Conservation (phyloP, 352 stramenopile genomes). For the Aphanomyces astaci region DNA sequence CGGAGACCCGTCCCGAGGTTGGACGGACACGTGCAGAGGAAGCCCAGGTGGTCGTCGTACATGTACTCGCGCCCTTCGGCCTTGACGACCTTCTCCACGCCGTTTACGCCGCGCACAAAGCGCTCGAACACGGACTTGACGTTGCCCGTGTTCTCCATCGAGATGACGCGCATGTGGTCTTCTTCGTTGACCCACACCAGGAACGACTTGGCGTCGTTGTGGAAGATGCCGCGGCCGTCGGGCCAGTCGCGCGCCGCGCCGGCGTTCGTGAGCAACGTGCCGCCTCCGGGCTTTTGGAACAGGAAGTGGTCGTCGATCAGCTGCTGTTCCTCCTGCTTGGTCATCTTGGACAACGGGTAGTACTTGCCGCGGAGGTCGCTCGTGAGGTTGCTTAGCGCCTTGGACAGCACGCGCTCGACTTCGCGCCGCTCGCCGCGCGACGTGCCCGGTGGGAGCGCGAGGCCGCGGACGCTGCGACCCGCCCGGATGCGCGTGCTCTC, state of each 20-base stretch:
- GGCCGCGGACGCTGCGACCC: slow-evolving; percentile 71
- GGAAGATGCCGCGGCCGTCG: slow-evolving; percentile 66
- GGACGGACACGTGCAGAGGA: slow-evolving; percentile 82
- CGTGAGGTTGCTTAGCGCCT: slow-evolving; percentile 61
- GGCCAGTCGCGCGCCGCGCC: slow-evolving; percentile 65
- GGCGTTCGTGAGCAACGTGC: slow-evolving; percentile 56
- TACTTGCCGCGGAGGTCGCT: slow-evolving; percentile 67
- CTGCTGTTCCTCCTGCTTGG: slow-evolving; percentile 64
- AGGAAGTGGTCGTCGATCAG: slow-evolving; percentile 70
- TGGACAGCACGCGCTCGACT: slow-evolving; percentile 78
- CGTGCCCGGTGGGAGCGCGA: slow-evolving; percentile 74
- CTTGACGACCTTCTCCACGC: slow-evolving; percentile 64
- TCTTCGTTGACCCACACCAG: slow-evolving; percentile 83
- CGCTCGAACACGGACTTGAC: slow-evolving; percentile 70
- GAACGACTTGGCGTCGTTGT: slow-evolving; percentile 70
- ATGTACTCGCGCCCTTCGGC: slow-evolving; percentile 65
- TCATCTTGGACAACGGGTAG: slow-evolving; percentile 73
- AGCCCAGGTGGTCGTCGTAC: slow-evolving; percentile 67
- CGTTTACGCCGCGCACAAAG: slow-evolving; percentile 66
- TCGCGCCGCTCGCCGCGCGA: slow-evolving; percentile 72
- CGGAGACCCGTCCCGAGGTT: slow-evolving; percentile 86
- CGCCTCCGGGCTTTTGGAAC: slow-evolving; percentile 78
- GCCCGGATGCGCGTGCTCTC: slow-evolving; percentile 74
- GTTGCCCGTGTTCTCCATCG: slow-evolving; percentile 69
- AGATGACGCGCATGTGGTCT: slow-evolving; percentile 80